Conservation (phyloP, 2,329 filamentous ascomycete species). For the Colletotrichum sp. region DNA sequence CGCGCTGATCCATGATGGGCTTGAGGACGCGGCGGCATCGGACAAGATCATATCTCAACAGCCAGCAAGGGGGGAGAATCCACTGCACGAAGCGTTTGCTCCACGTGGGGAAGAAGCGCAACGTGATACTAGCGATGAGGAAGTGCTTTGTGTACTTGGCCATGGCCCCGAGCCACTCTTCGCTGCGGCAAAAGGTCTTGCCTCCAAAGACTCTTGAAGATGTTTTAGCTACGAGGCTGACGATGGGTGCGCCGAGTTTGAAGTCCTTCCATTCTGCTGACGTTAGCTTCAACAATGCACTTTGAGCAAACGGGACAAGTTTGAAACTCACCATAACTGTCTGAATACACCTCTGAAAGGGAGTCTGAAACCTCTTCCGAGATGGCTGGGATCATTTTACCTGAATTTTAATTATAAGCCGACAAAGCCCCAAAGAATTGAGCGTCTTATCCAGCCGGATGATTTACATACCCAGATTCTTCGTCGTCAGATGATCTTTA, state of each 20-base stretch:
- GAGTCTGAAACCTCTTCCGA: background rate
- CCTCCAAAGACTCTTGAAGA: background rate
- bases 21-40: background rate
- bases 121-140: background rate
- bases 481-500: background rate
- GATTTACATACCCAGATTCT: background rate
- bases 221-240: background rate
- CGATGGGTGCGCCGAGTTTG: background rate
- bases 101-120: background rate
- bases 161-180: background rate
- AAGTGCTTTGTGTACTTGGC: background rate
- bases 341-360: background rate
- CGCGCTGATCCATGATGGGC: background rate
- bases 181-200: background rate
- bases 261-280: background rate
- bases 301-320: rapidly evolving
- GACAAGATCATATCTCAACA: background rate
- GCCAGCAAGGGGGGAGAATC: background rate
- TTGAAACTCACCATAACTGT: background rate
- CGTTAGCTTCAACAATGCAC: background rate
- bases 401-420: background rate
- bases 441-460: rapidly evolving
- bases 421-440: background rate
- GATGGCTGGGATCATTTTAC: background rate
- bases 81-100: background rate